Evolutionary conservation across 2,329 filamentous ascomycete genomes (phyloP).

Genomic region (Talaromyces funiculosus): DNA sequence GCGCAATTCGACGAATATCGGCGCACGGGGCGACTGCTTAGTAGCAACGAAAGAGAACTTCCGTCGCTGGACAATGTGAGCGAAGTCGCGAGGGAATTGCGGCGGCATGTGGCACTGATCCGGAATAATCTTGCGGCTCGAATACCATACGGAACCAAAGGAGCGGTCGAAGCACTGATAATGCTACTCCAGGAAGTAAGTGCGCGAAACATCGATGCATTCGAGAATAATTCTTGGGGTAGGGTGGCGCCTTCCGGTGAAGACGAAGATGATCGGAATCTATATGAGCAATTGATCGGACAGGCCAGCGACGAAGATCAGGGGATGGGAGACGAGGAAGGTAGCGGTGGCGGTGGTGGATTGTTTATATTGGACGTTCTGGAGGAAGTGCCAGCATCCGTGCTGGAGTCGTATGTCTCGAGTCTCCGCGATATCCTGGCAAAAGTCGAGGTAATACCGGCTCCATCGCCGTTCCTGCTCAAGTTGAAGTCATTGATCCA

Average conservation of each 20-base stretch:
- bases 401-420: slow-evolving; percentile 26
- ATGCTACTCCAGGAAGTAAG: slow-evolving; percentile 33
- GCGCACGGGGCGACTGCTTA: slow-evolving; percentile 24
- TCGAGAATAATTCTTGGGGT: slow-evolving; percentile 33
- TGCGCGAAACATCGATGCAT: slow-evolving; percentile 35
- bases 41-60: slow-evolving; percentile 13
- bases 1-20: slow-evolving; percentile 38
- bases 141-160: slow-evolving; percentile 31
- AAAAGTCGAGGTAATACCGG: slow-evolving; percentile 42
- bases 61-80: slow-evolving; percentile 20
- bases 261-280: slow-evolving; percentile 38
- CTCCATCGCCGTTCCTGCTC: slow-evolving; percentile 31
- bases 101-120: slow-evolving; percentile 26
- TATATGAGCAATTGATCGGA: slow-evolving; percentile 39
- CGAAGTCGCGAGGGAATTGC: slow-evolving; percentile 30
- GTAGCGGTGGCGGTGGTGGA: slow-evolving; percentile 15
- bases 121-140: slow-evolving; percentile 29
- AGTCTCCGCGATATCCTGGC: slow-evolving; percentile 28
- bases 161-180: slow-evolving; percentile 35
- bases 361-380: slow-evolving; percentile 38
- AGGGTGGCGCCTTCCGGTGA: slow-evolving; percentile 30
- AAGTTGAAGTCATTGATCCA: slow-evolving; percentile 29
- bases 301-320: slow-evolving; percentile 18
- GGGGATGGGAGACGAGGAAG: not conserved
- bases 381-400: slow-evolving; percentile 27